Conservation (phyloP, 208 protist species). For the Leishmania aethiopica region DNA sequence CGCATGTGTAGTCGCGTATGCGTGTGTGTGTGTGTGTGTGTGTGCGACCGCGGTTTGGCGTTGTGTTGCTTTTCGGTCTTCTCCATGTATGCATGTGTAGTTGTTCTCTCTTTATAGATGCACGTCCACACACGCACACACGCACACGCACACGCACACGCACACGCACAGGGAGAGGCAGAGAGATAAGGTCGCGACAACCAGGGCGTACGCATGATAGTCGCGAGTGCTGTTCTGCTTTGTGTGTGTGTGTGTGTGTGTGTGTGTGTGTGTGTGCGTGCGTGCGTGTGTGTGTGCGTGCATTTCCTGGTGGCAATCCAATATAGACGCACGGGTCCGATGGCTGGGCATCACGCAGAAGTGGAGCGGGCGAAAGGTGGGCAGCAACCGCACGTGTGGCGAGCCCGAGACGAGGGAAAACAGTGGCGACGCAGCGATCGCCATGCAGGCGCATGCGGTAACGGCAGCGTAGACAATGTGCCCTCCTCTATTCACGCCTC, state of each 20-base stretch:
- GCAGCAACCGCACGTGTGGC: neutral
- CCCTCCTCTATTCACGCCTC: neutral
- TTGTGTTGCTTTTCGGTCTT: neutral
- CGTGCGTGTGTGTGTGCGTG: neutral
- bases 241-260: neutral
- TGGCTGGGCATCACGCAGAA: neutral
- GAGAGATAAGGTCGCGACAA: neutral
- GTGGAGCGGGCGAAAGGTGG: neutral
- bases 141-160: neutral
- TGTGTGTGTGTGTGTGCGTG: neutral
- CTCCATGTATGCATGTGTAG: neutral
- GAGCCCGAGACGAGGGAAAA: neutral
- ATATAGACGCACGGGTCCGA: neutral
- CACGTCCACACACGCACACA: neutral
- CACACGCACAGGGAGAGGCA: neutral
- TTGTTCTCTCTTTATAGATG: neutral
- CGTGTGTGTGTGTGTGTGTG: slow-evolving; percentile 11
- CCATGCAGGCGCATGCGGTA: no score
- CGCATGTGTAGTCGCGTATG: neutral
- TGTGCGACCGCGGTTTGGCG: neutral
- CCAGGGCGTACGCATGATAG: neutral
- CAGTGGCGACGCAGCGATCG: neutral
- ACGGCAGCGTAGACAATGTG: neutral
- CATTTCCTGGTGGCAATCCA: neutral
- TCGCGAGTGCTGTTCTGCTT: neutral